Evolutionary conservation across 257 asterid genomes (phyloP).

Genomic region (Solanum virginianum): DNA sequence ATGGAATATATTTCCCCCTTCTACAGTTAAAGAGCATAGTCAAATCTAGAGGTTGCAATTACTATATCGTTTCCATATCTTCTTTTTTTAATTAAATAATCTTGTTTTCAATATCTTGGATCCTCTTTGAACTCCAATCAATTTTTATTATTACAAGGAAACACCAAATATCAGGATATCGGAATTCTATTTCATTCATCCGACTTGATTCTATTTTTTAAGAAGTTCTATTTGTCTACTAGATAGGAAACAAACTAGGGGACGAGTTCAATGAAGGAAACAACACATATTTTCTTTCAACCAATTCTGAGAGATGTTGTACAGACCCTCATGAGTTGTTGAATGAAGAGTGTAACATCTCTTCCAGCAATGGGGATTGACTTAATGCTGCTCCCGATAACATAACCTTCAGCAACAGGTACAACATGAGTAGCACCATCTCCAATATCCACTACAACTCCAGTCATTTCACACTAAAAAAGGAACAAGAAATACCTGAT

Average conservation of each 20-base stretch:
- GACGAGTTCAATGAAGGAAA: neutral
- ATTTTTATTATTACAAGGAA: neutral
- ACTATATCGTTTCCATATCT: neutral
- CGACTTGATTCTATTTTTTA: neutral
- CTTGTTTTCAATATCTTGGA: neutral
- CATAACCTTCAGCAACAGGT: conserved; percentile 98
- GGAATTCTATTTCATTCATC: neutral
- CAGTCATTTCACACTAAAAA: conserved; percentile 97
- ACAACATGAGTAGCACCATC: conserved; percentile 98
- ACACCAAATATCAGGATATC: neutral
- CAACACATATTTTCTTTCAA: neutral
- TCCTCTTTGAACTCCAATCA: neutral
- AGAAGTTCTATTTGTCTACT: neutral
- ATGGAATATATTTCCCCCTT: neutral
- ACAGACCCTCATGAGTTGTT: conserved; percentile 85
- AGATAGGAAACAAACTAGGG: neutral
- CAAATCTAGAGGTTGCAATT: neutral
- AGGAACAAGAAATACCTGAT: neutral
- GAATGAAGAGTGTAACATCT: conserved; percentile 78
- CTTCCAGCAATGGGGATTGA: conserved; percentile 80
- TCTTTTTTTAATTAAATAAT: neutral
- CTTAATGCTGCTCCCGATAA: conserved; percentile 91
- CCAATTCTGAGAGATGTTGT: neutral
- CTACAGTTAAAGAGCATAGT: neutral
- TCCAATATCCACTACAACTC: conserved; percentile 89